A percentile compares a stretch with the other conserved stretches of the same genome.
These are phyloP conservation scores for Ajuga reptans DNA, from an alignment of 305 asterid genomes.

Conservation along the genomic window DNA sequence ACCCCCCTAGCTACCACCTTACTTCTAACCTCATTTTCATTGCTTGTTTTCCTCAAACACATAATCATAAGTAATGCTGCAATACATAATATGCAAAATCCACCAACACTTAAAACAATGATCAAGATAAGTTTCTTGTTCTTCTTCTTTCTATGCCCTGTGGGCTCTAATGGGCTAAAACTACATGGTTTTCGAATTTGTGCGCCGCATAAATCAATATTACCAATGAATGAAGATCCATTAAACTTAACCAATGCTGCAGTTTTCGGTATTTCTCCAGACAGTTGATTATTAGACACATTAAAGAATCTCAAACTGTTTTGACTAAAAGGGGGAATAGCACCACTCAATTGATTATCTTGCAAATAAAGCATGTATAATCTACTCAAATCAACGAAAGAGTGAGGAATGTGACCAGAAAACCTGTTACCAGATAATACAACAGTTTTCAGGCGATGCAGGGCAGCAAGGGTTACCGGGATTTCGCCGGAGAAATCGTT, in stretches of 20 bases:
- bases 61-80: slow-evolving; percentile 14
- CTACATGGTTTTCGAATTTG: slow-evolving; percentile 33
- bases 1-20: slow-evolving; percentile 35
- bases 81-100: slow-evolving; percentile 34
- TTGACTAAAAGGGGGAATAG: slow-evolving; percentile 60
- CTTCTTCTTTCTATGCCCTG: slow-evolving; percentile 17
- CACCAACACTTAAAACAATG: slow-evolving; percentile 37
- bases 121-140: slow-evolving; percentile 44
- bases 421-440: slow-evolving; percentile 51
- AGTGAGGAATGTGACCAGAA: slow-evolving; percentile 54
- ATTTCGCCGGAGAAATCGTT: slow-evolving; percentile 58
- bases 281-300: slow-evolving; percentile 63
- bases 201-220: slow-evolving; percentile 55
- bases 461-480: slow-evolving; percentile 39
- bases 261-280: slow-evolving; percentile 59
- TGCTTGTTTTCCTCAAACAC: slow-evolving; percentile 29
- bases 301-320: slow-evolving; percentile 62
- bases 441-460: slow-evolving; percentile 62
- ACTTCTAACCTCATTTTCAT: slow-evolving; percentile 22
- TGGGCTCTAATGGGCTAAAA: slow-evolving; percentile 30
- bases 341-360: slow-evolving; percentile 61
- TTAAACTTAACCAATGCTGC: slow-evolving; percentile 43
- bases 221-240: slow-evolving; percentile 56
- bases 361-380: slow-evolving; percentile 59
- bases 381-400: slow-evolving; percentile 38